phyloP scores from a whole-genome alignment of 192 early-diverging fungal species.

The Borealophlyctis nickersoniae region DNA sequence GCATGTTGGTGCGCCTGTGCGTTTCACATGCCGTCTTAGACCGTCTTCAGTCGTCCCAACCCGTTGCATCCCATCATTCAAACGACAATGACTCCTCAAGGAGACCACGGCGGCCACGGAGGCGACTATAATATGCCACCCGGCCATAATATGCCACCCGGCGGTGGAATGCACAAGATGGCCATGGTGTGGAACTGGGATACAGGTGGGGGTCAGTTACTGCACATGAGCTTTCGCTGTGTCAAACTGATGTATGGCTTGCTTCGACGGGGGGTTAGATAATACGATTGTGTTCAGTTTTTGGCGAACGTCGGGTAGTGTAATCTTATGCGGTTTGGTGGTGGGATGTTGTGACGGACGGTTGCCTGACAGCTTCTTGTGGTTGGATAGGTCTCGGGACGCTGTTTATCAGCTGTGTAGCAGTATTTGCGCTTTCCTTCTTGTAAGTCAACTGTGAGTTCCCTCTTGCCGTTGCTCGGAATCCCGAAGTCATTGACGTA shows the following conservation, averaged over 20 bases:
- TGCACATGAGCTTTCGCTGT: too few species aligned
- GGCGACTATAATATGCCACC: not conserved
- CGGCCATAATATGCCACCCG: too few species aligned
- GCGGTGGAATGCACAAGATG: not conserved
- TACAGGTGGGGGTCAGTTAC: not conserved
- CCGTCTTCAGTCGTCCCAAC: too few species aligned
- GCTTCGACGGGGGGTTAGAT: not conserved
- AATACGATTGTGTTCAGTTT: not conserved
- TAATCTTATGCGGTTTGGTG: not conserved
- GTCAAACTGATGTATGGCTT: too few species aligned
- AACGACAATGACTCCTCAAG: too few species aligned
- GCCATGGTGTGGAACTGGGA: not conserved
- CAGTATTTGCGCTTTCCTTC: not conserved
- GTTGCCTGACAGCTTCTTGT: not conserved
- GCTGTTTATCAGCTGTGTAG: not conserved
- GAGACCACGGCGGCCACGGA: conserved; percentile 1
- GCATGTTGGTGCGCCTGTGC: too few species aligned
- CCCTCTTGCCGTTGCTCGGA: too few species aligned
- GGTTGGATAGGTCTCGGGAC: not conserved
- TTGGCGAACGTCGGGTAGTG: not conserved
- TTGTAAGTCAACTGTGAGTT: not conserved
- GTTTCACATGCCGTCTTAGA: too few species aligned
- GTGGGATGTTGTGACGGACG: not conserved
- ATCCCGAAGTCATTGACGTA: not conserved
- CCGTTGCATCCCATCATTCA: too few species aligned